Evolutionary conservation across 2,329 filamentous ascomycete genomes (phyloP).

Genomic region (Ascochyta fabae): DNA sequence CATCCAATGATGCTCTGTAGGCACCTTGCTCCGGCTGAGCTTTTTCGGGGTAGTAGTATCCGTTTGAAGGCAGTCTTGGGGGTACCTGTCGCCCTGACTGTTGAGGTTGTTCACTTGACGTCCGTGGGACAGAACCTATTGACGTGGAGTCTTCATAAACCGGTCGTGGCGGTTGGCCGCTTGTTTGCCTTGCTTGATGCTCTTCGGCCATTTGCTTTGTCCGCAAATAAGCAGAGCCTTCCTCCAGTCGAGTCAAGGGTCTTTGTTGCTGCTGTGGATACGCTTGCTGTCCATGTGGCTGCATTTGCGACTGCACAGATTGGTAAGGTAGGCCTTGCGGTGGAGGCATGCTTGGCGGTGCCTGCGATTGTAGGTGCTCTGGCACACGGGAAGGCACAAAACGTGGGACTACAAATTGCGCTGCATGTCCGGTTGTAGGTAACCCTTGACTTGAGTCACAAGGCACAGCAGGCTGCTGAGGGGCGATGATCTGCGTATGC

Average conservation of each 20-base stretch:
- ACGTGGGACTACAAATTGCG: conserved; percentile 24
- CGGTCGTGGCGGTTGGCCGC: conserved; percentile 13
- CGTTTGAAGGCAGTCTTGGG: conserved; percentile 23
- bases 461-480: conserved; percentile 26
- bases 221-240: conserved; percentile 32
- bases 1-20: conserved; percentile 22
- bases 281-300: conserved; percentile 18
- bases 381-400: conserved; percentile 18
- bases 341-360: conserved; percentile 19
- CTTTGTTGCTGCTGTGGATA: conserved; percentile 13
- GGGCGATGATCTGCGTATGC: conserved; percentile 20
- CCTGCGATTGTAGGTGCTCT: conserved; percentile 12
- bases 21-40: conserved; percentile 22
- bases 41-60: conserved; percentile 36
- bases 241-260: conserved; percentile 10
- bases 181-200: conserved; percentile 20
- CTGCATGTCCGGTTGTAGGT: conserved; percentile 25
- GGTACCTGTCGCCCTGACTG: conserved; percentile 14
- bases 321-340: conserved; percentile 19
- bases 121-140: conserved; percentile 2
- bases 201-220: conserved; percentile 34
- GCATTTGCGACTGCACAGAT: conserved; percentile 9
- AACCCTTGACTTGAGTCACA: conserved; percentile 23
- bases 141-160: conserved; percentile 9
- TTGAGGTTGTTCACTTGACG: conserved; percentile 13